Base-by-base conservation (phyloP, 2,329 filamentous ascomycete genomes). In the Monosporascus sp. region DNA sequence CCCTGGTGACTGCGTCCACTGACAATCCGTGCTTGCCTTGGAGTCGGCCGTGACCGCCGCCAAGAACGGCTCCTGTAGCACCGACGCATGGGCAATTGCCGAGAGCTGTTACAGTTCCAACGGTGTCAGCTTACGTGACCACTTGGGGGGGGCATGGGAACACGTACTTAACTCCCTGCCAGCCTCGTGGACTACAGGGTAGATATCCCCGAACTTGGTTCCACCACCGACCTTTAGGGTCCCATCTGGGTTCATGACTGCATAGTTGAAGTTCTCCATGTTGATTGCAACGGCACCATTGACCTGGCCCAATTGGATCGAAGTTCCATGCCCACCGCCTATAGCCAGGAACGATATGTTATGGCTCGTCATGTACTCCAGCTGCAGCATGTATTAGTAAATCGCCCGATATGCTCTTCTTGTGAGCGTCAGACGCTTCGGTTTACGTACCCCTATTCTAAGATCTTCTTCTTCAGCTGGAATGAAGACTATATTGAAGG, bases 41-140 rank as follows among this genome's bases (percentile, higher is more conserved):
- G 15, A 74, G 65, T 57, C 63, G 68, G 9, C 74, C 73, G 57
- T 75, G 72, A 11, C 74, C 74, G 50, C 73, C 74, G 3, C 74
- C 74, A 5, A 76, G 65, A 3, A 62, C 70, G 1, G 70, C 51
- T 6, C 56, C 56, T 6, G 48, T 34, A 25, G 51, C 44, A 25
- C 56, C 54, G 18, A 56, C 54, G 15, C 47, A 52, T 11, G 51
- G 18, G 36, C 50, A 56, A 47, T 39, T 50, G 37, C 49, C 41
- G 25, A 50, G 41, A 17, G 51, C 48, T 53, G 22, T 42, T 22
- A 20, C 17, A 8, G 25, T 41, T 45, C 20, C 42, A 24, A 24
- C 2, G 11, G 5, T 8, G 24, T 45, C 22, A 45, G 42, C 42
- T 45, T 24, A 45, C 22, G 9, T 27, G 17, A n/a, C 42, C 42